phyloP scores from a whole-genome alignment of 441 rosid genomes.

The Mallotus repandus region DNA sequence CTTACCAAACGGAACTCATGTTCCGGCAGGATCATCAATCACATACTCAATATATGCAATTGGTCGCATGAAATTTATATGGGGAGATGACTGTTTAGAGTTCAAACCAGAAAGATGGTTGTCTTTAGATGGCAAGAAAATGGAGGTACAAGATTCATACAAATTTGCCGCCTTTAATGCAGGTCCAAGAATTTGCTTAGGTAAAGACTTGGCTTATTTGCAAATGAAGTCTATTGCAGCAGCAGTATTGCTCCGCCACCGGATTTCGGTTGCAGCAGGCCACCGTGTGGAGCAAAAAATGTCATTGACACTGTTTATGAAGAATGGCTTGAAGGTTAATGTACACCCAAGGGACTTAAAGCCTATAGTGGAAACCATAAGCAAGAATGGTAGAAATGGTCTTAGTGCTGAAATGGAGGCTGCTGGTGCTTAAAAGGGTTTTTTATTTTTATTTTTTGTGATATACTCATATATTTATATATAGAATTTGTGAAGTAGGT shows the following conservation, averaged over 20 bases:
- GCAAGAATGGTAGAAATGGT: conserved; percentile 12
- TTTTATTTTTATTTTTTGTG: not conserved
- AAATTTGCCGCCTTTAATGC: conserved; percentile 70
- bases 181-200: conserved; percentile 77
- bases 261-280: conserved; percentile 47
- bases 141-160: conserved; percentile 41
- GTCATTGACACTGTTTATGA: conserved; percentile 87
- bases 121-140: conserved; percentile 41
- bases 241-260: conserved; percentile 62
- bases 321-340: conserved; percentile 59
- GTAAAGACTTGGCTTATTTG: conserved; percentile 79
- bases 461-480: not conserved
- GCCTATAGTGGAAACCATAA: conserved; percentile 32
- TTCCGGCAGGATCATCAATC: conserved; percentile 67
- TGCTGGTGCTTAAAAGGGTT: conserved; percentile 22
- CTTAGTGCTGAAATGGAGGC: conserved; percentile 21
- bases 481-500: too few species aligned
- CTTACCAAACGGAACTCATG: conserved; percentile 57
- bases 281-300: conserved; percentile 85
- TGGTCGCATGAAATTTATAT: conserved; percentile 63
- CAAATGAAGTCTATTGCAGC: conserved; percentile 87
- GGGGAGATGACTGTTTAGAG: conserved; percentile 77
- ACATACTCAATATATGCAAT: conserved; percentile 74
- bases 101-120: conserved; percentile 82
- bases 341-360: conserved; percentile 55